phyloP scores from a whole-genome alignment of 2,329 filamentous ascomycete species.

The Penicillium sp. region DNA sequence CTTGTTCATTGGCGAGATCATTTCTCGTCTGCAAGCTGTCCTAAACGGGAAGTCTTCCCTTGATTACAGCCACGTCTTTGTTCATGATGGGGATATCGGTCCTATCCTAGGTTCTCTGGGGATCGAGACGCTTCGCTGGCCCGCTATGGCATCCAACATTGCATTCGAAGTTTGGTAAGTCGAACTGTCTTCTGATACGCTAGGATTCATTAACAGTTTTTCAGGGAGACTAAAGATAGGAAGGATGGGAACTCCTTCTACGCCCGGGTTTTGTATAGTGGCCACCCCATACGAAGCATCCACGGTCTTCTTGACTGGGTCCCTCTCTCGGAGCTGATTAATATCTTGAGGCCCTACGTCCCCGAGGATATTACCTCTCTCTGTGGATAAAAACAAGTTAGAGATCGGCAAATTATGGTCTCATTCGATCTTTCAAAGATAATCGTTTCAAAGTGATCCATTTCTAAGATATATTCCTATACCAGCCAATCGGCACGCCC shows the following conservation, averaged over 20 bases:
- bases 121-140: conserved; percentile 40
- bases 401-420: neutral
- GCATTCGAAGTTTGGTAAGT: conserved; percentile 42
- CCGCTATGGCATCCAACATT: conserved; percentile 42
- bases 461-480: neutral
- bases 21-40: conserved; percentile 34
- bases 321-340: conserved; percentile 23
- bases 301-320: conserved; percentile 35
- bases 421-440: neutral
- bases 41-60: conserved; percentile 21
- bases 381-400: conserved; percentile 18
- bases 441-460: neutral
- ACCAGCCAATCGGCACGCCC: neutral
- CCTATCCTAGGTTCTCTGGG: conserved; percentile 39
- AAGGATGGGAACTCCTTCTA: conserved; percentile 13
- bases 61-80: conserved; percentile 38
- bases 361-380: conserved; percentile 30
- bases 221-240: conserved; percentile 14
- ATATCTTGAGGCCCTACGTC: conserved; percentile 30
- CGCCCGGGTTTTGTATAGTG: conserved; percentile 35
- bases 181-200: no score
- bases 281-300: conserved; percentile 30
- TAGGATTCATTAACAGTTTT: neutral
- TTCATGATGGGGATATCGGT: conserved; percentile 43
- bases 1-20: conserved; percentile 40